Conservation (phyloP, 495 filamentous ascomycete species). For the Hypoxylon rickii region DNA sequence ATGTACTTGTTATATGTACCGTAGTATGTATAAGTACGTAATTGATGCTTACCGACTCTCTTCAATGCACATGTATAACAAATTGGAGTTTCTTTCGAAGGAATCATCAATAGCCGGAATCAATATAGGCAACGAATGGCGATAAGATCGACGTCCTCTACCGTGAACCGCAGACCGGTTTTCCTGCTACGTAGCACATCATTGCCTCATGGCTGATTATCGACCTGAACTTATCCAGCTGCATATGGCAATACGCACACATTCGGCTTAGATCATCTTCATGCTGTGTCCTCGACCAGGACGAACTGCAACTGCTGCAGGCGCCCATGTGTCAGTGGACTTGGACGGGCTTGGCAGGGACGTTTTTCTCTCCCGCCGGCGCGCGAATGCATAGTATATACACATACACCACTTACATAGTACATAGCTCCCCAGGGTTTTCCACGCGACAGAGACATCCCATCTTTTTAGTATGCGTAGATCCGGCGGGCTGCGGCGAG, state of each 20-base stretch:
- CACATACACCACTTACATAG: not conserved
- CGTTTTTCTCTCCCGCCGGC: conserved; percentile 2
- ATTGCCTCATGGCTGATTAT: not conserved
- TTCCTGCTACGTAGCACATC: too few relatives aligned
- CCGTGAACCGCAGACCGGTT: too few relatives aligned
- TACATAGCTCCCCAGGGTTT: not conserved
- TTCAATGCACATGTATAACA: too few relatives aligned
- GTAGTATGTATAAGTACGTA: not conserved
- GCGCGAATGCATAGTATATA: not conserved
- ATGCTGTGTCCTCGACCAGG: conserved; percentile 31
- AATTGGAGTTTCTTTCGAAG: too few relatives aligned
- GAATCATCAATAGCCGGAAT: too few relatives aligned
- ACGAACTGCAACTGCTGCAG: conserved; percentile 25
- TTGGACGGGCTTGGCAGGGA: conserved; percentile 26
- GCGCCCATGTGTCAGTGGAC: conserved; percentile 33
- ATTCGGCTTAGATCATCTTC: conserved; percentile 22
- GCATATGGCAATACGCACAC: not conserved
- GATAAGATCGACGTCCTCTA: too few relatives aligned
- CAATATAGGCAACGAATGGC: too few relatives aligned
- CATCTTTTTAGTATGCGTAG: not conserved
- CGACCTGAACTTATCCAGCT: not conserved
- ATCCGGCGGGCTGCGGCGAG: too few relatives aligned
- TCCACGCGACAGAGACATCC: not conserved
- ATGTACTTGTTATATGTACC: not conserved
- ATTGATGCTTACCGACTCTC: too few relatives aligned